A percentile compares a stretch with the other conserved stretches of the same genome.
Evolutionary conservation across 2,329 filamentous ascomycete genomes (phyloP).

Genomic region (Diplocarpon mali): DNA sequence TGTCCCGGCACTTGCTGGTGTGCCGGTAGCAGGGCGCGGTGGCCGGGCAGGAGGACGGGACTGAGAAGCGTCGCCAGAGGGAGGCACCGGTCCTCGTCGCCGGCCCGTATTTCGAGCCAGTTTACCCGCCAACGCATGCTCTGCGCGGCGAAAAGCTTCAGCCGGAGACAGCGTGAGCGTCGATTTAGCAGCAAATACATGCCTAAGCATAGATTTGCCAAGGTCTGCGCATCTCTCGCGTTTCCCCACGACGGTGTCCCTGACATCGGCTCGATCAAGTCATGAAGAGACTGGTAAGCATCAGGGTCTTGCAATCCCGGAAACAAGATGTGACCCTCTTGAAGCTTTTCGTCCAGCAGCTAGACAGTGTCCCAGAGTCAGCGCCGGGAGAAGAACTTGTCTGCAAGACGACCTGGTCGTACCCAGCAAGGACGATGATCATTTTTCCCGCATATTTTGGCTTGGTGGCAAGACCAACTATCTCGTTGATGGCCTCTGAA

Average conservation of each 20-base stretch:
- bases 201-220: conserved; percentile 36
- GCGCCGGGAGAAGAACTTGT: conserved; percentile 34
- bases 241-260: conserved; percentile 38
- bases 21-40: background rate
- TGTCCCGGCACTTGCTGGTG: conserved; percentile 5
- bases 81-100: background rate
- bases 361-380: conserved; percentile 30
- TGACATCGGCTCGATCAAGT: conserved; percentile 30
- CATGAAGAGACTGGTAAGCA: conserved; percentile 9
- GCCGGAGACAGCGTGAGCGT: conserved; percentile 13
- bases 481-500: conserved; percentile 62
- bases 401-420: conserved; percentile 44
- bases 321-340: conserved; percentile 21
- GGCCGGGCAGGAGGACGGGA: conserved; percentile 1
- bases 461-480: conserved; percentile 39
- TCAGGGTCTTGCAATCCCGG: conserved; percentile 23
- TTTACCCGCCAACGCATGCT: conserved; percentile 19
- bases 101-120: conserved; percentile 9
- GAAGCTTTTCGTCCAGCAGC: conserved; percentile 29
- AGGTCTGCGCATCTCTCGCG: conserved; percentile 38
- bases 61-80: conserved; percentile 2
- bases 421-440: conserved; percentile 46
- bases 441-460: conserved; percentile 38
- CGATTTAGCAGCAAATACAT: conserved; percentile 16
- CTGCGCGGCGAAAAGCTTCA: conserved; percentile 15